phyloP scores from a whole-genome alignment of 1,284 basidiomycete species.

The Prillingera fragicola region DNA sequence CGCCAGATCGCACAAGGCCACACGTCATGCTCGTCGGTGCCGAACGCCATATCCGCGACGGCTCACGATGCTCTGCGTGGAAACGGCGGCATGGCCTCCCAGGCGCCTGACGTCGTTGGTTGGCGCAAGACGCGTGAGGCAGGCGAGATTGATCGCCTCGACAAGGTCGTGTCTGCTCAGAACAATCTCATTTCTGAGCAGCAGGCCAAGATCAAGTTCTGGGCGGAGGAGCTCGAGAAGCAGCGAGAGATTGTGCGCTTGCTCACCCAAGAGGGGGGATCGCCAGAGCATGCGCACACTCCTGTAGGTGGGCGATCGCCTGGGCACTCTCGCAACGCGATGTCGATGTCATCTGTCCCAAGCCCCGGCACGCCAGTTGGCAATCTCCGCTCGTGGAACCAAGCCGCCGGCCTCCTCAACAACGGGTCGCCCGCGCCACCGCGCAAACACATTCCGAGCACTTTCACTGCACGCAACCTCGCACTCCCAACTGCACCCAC shows the following conservation, averaged over 20 bases:
- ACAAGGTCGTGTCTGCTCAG: constrained; percentile 43
- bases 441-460: constrained; percentile 19
- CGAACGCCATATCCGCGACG: background rate
- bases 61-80: constrained; percentile 6
- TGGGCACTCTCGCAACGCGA: constrained; percentile 1
- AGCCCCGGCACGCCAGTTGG: background rate
- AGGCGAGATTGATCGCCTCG: constrained; percentile 39
- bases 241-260: constrained; percentile 40
- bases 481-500: constrained; percentile 29
- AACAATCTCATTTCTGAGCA: constrained; percentile 42
- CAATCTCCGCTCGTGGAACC: background rate
- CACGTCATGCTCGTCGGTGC: constrained; percentile 4
- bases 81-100: constrained; percentile 3
- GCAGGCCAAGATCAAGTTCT: constrained; percentile 40
- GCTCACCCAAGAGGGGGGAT: constrained; percentile 21
- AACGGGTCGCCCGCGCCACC: background rate
- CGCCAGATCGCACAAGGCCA: background rate
- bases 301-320: background rate
- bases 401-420: background rate
- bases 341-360: constrained; percentile 2
- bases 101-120: constrained; percentile 3
- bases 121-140: constrained; percentile 14
- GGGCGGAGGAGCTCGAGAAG: constrained; percentile 42
- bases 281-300: background rate
- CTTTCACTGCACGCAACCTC: constrained; percentile 37